phyloP scores from a whole-genome alignment of 2,329 filamentous ascomycete species.

The Septoria petroselini region DNA sequence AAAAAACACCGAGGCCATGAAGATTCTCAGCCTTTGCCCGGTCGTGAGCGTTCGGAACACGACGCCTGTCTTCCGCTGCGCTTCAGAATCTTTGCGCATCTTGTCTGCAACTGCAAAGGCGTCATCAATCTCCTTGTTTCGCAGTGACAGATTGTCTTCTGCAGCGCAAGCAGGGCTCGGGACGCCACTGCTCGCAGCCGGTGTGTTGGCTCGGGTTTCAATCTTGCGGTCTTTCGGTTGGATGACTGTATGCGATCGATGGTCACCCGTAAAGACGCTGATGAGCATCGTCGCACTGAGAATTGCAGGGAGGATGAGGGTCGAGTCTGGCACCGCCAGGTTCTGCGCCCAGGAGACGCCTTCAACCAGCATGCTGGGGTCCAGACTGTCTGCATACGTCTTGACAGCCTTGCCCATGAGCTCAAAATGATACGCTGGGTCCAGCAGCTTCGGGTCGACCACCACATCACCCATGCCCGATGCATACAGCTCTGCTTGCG shows the following conservation, averaged over 20 bases:
- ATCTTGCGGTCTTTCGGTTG: not conserved
- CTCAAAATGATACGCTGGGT: slow-evolving; percentile 1
- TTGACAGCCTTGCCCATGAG: slow-evolving; percentile 3
- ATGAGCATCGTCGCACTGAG: slow-evolving; percentile 20
- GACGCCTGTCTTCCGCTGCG: not conserved
- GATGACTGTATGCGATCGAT: not conserved
- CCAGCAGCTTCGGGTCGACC: slow-evolving; percentile 3
- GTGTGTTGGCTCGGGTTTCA: not conserved
- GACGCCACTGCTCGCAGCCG: not conserved
- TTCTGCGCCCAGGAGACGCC: slow-evolving; percentile 62
- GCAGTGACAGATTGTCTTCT: not conserved
- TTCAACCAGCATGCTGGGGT: slow-evolving; percentile 53
- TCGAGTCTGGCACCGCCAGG: slow-evolving; percentile 54
- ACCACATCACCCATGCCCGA: not conserved
- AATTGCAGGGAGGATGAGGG: slow-evolving; percentile 25
- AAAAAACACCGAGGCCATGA: slow-evolving; percentile 36
- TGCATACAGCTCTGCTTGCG: slow-evolving; percentile 3
- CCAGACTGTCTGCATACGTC: slow-evolving; percentile 37
- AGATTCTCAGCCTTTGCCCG: slow-evolving; percentile 30
- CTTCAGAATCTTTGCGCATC: slow-evolving; percentile 1
- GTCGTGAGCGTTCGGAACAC: slow-evolving; percentile 14
- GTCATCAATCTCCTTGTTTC: slow-evolving; percentile 10
- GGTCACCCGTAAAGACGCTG: not conserved
- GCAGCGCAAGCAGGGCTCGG: not conserved
- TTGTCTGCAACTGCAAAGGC: slow-evolving; percentile 15